Evolutionary conservation across 495 filamentous ascomycete genomes (phyloP).

Genomic region (Aspergillus bridgeri): DNA sequence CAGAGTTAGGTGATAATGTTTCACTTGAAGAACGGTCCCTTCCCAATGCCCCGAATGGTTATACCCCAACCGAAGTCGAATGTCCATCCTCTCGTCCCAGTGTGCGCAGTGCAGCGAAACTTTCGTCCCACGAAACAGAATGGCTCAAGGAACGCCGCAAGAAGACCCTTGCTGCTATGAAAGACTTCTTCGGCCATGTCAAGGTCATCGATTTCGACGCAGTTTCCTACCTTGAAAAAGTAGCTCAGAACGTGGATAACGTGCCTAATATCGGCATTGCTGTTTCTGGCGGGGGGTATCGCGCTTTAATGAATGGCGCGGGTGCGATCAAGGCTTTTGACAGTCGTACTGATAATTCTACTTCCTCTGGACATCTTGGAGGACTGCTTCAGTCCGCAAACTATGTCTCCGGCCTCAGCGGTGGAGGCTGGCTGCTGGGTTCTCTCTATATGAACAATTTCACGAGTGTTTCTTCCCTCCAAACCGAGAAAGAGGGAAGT

Average conservation of each 20-base stretch:
- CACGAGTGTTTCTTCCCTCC: constrained; percentile 62
- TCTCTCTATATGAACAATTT: constrained; percentile 93
- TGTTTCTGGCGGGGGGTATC: constrained; percentile 69
- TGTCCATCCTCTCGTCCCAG: constrained; percentile 47
- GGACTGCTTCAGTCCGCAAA: constrained; percentile 82
- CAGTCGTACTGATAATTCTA: constrained; percentile 64
- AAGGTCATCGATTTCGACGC: constrained; percentile 77
- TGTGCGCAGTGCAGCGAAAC: constrained; percentile 49
- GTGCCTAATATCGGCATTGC: constrained; percentile 61
- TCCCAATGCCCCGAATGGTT: constrained; percentile 48
- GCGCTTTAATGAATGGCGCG: constrained; percentile 85
- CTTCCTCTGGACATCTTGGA: constrained; percentile 66
- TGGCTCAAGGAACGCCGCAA: constrained; percentile 58
- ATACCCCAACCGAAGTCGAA: constrained; percentile 36
- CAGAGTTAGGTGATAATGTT: not conserved
- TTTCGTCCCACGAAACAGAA: constrained; percentile 64
- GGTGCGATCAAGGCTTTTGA: constrained; percentile 86
- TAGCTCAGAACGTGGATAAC: constrained; percentile 52
- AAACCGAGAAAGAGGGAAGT: constrained; percentile 35
- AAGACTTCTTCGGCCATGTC: constrained; percentile 65
- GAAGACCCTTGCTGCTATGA: constrained; percentile 62
- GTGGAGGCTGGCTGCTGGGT: constrained; percentile 84
- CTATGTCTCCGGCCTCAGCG: constrained; percentile 81
- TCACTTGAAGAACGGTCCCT: constrained; percentile 21
- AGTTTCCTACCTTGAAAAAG: constrained; percentile 58